These are phyloP conservation scores for Parasitella parasitica DNA, from an alignment of 371 early-diverging fungal genomes.

Conservation along the genomic window DNA sequence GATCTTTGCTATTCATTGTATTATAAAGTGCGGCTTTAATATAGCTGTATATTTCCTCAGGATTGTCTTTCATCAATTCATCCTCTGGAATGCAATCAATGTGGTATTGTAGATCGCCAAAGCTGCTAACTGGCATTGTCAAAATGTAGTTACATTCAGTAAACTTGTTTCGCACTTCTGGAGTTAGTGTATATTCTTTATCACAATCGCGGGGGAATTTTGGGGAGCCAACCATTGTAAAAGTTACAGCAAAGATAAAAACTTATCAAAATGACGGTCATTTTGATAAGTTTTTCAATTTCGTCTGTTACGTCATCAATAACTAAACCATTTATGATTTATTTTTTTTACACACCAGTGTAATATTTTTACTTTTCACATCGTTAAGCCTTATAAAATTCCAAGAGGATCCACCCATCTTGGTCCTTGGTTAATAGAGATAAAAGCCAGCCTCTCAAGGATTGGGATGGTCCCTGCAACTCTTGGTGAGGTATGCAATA, in stretches of 20 bases:
- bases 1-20: slow-evolving; percentile 5
- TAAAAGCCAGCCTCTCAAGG: slow-evolving; percentile 18
- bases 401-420: slow-evolving; percentile 18
- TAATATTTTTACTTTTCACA: slow-evolving; percentile 5
- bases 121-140: slow-evolving; percentile 11
- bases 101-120: slow-evolving; percentile 5
- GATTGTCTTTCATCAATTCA: slow-evolving; percentile 1
- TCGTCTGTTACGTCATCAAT: not conserved
- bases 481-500: slow-evolving; percentile 20
- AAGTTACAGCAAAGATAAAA: slow-evolving; percentile 10
- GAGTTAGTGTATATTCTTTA: slow-evolving; percentile 9
- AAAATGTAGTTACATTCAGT: slow-evolving; percentile 7
- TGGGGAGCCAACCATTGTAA: slow-evolving; percentile 8
- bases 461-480: slow-evolving; percentile 14
- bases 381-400: slow-evolving; percentile 21
- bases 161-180: slow-evolving; percentile 10
- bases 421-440: slow-evolving; percentile 17
- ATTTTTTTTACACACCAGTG: not conserved
- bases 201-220: slow-evolving; percentile 8
- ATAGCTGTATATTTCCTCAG: slow-evolving; percentile 12
- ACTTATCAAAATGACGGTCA: not conserved
- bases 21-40: slow-evolving; percentile 14
- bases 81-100: slow-evolving; percentile 17
- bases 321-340: slow-evolving; percentile 1
- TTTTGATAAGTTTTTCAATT: not conserved